phyloP scores from a whole-genome alignment of 179 eudicot genomes.

The Gypsophila paniculata region DNA sequence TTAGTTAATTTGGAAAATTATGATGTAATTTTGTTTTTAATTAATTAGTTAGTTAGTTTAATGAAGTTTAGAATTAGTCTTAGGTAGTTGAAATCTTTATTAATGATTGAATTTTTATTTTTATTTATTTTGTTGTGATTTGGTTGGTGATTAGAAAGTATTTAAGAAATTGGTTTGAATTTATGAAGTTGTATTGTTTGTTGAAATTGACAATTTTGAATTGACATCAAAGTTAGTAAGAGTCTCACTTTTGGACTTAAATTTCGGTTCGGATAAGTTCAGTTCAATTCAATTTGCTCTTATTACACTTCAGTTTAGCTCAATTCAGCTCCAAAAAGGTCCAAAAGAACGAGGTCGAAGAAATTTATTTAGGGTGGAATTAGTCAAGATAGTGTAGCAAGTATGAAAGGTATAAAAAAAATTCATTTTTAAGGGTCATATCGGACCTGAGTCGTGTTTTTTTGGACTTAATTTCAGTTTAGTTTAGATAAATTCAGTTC shows the following conservation, averaged over 20 bases:
- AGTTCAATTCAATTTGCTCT: too few species aligned
- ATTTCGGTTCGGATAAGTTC: too few species aligned
- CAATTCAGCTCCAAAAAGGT: too few species aligned
- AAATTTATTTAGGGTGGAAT: constrained; percentile 16
- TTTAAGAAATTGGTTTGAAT: constrained; percentile 21
- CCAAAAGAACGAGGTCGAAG: neutral
- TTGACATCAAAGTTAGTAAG: constrained; percentile 18
- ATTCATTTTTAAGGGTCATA: neutral
- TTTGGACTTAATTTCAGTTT: too few species aligned
- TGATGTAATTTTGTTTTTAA: neutral
- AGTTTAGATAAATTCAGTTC: too few species aligned
- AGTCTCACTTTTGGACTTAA: neutral
- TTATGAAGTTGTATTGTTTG: constrained; percentile 11
- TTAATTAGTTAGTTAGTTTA: constrained; percentile 1
- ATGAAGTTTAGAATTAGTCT: neutral
- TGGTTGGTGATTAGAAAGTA: constrained; percentile 7
- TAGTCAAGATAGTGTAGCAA: constrained; percentile 23
- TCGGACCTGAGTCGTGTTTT: too few species aligned
- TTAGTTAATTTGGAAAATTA: neutral
- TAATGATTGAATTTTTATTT: constrained; percentile 11
- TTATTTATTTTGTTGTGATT: neutral
- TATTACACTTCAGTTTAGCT: too few species aligned
- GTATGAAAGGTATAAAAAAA: neutral
- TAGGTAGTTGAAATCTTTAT: constrained; percentile 3
- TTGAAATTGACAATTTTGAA: constrained; percentile 21